These are phyloP conservation scores for Apophysomyces sp. DNA, from an alignment of 371 early-diverging fungal genomes.

Conservation along the genomic window DNA sequence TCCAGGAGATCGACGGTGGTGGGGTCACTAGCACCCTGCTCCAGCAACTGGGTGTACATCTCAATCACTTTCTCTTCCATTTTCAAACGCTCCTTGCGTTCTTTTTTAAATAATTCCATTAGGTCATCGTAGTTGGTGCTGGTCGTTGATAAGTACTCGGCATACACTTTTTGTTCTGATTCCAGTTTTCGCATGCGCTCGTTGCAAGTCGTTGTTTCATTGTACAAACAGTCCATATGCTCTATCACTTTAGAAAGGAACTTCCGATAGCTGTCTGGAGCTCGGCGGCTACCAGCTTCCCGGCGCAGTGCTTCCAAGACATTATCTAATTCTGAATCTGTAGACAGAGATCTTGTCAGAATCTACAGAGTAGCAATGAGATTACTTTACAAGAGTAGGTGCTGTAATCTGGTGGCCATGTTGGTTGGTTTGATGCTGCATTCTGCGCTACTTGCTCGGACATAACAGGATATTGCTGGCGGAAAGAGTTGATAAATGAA, in stretches of 20 bases:
- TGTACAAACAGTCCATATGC: not conserved
- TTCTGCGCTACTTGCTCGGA: not conserved
- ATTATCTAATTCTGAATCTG: not conserved
- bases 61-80: not conserved
- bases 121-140: not conserved
- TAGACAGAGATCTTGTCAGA: not conserved
- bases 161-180: not conserved
- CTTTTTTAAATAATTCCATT: not conserved
- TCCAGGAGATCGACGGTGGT: not conserved
- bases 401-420: not conserved
- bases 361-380: not conserved
- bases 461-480: not conserved
- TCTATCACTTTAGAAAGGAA: not conserved
- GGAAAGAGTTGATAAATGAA: too few species aligned
- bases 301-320: not conserved
- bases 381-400: not conserved
- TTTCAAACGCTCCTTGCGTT: not conserved
- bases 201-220: not conserved
- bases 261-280: not conserved
- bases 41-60: not conserved
- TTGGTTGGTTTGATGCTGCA: not conserved
- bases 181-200: not conserved
- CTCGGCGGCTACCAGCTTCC: not conserved
- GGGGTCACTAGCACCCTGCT: not conserved
- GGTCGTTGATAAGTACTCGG: not conserved